Conservation (phyloP, 139 green algal genomes). For the Spirogloea muscicola region DNA sequence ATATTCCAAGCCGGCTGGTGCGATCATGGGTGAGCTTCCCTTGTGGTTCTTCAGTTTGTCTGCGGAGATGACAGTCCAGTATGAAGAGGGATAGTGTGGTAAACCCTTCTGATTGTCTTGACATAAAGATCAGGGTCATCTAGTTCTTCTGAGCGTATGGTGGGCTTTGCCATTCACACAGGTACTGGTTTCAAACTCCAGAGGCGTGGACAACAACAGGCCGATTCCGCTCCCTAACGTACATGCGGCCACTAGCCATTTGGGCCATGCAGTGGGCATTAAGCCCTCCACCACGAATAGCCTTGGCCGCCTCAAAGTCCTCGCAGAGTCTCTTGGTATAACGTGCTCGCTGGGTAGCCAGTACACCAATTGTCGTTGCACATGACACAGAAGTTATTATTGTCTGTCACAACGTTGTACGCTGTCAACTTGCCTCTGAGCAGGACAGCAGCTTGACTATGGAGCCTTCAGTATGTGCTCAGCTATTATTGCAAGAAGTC, state of each 20-base stretch:
- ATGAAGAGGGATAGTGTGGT: not conserved
- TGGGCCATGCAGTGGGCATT: slow-evolving; percentile 47
- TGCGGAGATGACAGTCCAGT: not conserved
- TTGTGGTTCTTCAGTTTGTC: not conserved
- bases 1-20: slow-evolving; percentile 37
- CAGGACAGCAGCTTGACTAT: no score
- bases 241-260: slow-evolving; percentile 49
- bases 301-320: not conserved
- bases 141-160: slow-evolving; percentile 11
- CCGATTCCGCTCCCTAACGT: slow-evolving; percentile 43
- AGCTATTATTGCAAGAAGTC: no score
- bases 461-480: no score
- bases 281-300: not conserved
- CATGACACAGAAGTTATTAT: no score
- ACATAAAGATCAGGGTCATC: not conserved
- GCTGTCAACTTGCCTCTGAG: no score
- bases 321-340: not conserved
- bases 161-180: not conserved
- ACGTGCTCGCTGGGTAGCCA: no score
- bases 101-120: not conserved
- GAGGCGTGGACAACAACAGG: slow-evolving; percentile 43
- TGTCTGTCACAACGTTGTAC: no score
- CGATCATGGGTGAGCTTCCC: slow-evolving; percentile 29
- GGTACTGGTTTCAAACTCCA: slow-evolving; percentile 50
- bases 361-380: no score